Evolutionary conservation across 257 asterid species (phyloP), one percentile per base, ranked within the genome.

Genomic region (Ilex asprella): DNA sequence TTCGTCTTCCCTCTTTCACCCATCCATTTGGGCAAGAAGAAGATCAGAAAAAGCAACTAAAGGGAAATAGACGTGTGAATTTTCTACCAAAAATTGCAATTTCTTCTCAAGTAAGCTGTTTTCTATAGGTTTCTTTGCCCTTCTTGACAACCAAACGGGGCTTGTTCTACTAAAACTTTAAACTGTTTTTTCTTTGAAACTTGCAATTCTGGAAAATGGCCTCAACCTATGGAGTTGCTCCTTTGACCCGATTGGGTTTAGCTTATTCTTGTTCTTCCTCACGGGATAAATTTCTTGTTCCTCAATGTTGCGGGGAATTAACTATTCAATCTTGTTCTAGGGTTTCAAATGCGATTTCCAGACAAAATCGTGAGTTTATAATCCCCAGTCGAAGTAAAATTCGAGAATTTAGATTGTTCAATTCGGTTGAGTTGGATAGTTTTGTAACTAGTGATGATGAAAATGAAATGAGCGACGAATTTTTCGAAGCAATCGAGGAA

Each of bases 401-500:
- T 63, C 63, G 60, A 13, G 73, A 64, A 57, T 55, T 80, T 8
- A 63, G 83, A 58, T 30, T 77, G 55, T 73, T 73, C 16, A 89
- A 73, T 44, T 86, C 99, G 9, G 86, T 89, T 53, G 88, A 92
- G 70, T 60, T 89, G 76, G 95, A 79, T 43, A 83, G 70, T 60
- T 83, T 70, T 41, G 79, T 87, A 50, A 87, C 99, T 27, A 89
- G 97, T 21, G 95, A 82, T 8, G 94, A 78, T 30, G 96, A 88
- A 78, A 86, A 75, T 2, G 91, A 85, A 70, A 89, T 89, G 97
- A 67, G 97, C 49, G 92, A 93, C 72, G 94, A 86, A 64, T 89
- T 93, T 66, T 87, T 86, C 61, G 95, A 78, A 78, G 99, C 99
- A 57, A 89, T 93, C 41, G 95, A 85, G 82, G 97, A 93, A 61